phyloP scores from a whole-genome alignment of 768 basidiomycete species.

The Lentinula aciculospora region DNA sequence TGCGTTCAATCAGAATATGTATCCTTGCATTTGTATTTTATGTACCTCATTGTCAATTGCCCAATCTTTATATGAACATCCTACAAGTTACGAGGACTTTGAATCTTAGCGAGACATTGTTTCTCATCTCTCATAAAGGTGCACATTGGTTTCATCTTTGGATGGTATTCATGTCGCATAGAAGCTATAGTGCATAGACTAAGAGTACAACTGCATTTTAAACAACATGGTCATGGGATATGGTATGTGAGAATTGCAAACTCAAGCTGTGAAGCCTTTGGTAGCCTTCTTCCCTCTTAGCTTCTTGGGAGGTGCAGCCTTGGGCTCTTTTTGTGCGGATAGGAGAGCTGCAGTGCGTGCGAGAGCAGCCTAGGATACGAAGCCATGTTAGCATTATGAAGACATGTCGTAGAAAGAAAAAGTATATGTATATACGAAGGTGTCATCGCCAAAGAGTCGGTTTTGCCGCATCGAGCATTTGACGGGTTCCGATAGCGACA shows the following conservation, averaged over 20 bases:
- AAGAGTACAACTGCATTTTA: not conserved
- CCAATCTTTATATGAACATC: no score
- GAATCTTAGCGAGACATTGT: no score
- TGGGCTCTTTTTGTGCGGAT: conserved; percentile 67
- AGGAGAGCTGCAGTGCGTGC: conserved; percentile 73
- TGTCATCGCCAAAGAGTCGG: conserved; percentile 78
- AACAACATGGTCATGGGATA: not conserved
- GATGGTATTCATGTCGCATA: not conserved
- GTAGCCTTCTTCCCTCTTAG: conserved; percentile 61
- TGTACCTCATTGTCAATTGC: no score
- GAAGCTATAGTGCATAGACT: not conserved
- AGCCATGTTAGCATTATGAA: conserved; percentile 27
- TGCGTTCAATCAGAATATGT: no score
- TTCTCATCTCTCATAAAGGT: no score
- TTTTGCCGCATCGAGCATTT: conserved; percentile 47
- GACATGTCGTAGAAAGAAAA: not conserved
- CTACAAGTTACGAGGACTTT: no score
- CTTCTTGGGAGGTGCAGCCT: conserved; percentile 63
- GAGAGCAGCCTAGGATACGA: conserved; percentile 52
- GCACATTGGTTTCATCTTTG: not conserved
- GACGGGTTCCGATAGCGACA: conserved; percentile 79
- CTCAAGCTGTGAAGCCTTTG: not conserved
- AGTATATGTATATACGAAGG: conserved; percentile 10
- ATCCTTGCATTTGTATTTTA: no score
- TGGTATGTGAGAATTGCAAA: not conserved